These are phyloP conservation scores for Zoysia pacifica DNA, from an alignment of 176 grass and related monocot species.

Conservation along the genomic window DNA sequence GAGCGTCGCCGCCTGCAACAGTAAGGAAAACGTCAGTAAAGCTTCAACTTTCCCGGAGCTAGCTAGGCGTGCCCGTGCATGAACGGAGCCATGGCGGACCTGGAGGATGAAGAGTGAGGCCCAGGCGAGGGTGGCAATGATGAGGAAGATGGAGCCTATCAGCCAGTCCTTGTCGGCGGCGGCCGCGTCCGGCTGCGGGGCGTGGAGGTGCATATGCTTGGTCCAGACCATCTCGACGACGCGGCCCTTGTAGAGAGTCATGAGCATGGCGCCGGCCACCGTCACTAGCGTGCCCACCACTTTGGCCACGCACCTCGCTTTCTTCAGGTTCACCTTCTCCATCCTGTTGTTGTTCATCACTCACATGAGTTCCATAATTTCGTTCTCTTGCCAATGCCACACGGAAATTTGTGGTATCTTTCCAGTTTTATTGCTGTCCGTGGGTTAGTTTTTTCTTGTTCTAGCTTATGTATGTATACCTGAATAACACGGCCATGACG, in stretches of 20 bases:
- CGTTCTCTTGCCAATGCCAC: slow-evolving; percentile 14
- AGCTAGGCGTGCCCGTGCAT: background rate
- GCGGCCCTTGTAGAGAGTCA: slow-evolving; percentile 98
- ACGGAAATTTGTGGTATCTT: background rate
- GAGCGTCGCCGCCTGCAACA: slow-evolving; percentile 64
- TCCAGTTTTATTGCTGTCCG: background rate
- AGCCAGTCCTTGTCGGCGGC: slow-evolving; percentile 85
- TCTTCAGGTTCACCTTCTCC: slow-evolving; percentile 93
- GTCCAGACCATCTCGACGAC: slow-evolving; percentile 80
- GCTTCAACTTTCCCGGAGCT: background rate
- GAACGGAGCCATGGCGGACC: slow-evolving; percentile 29
- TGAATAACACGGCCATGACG: slow-evolving; percentile 80
- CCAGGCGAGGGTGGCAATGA: slow-evolving; percentile 95
- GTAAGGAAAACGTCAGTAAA: background rate
- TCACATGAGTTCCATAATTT: background rate
- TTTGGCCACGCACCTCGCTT: slow-evolving; percentile 85
- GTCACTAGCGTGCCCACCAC: slow-evolving; percentile 83
- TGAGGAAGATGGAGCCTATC: slow-evolving; percentile 88
- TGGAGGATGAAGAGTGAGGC: slow-evolving; percentile 96
- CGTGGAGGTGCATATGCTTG: slow-evolving; percentile 53
- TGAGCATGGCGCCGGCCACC: slow-evolving; percentile 94
- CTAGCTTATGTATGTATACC: slow-evolving; percentile 30
- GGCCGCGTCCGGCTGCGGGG: background rate
- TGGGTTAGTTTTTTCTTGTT: background rate
- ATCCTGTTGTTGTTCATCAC: slow-evolving; percentile 49